Evolutionary conservation across 306 rosid species (phyloP).

Genomic region (Fragaria vesca): DNA sequence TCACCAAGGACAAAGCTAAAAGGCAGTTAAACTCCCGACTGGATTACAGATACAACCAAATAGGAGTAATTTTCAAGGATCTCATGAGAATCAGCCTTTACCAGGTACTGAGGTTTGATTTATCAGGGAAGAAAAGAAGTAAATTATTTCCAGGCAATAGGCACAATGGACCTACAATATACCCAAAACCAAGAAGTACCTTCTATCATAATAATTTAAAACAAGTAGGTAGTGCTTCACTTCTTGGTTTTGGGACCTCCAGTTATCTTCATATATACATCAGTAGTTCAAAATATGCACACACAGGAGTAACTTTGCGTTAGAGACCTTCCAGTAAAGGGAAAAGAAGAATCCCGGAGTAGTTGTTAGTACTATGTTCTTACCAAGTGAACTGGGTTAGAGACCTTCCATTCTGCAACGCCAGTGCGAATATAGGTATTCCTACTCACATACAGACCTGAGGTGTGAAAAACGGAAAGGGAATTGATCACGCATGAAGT

Average conservation of each 20-base stretch:
- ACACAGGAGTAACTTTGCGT: neutral
- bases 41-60: conserved; percentile 1
- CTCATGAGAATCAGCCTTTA: neutral
- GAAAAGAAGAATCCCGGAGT: neutral
- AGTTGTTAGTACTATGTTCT: neutral
- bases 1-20: neutral
- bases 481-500: neutral
- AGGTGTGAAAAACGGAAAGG: conserved; percentile 23
- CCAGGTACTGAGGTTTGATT: neutral
- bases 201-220: neutral
- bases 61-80: neutral
- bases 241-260: neutral
- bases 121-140: neutral
- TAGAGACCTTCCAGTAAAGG: neutral
- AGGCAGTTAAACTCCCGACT: neutral
- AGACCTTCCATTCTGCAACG: conserved; percentile 86
- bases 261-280: neutral
- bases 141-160: neutral
- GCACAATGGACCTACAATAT: neutral
- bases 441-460: conserved; percentile 95
- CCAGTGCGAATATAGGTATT: conserved; percentile 91
- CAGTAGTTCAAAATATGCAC: neutral
- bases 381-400: conserved; percentile 95
- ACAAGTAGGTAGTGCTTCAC: neutral
- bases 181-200: neutral